These are phyloP conservation scores for Rutstroemia sp. DNA, from an alignment of 2,329 filamentous ascomycete species.

Conservation along the genomic window DNA sequence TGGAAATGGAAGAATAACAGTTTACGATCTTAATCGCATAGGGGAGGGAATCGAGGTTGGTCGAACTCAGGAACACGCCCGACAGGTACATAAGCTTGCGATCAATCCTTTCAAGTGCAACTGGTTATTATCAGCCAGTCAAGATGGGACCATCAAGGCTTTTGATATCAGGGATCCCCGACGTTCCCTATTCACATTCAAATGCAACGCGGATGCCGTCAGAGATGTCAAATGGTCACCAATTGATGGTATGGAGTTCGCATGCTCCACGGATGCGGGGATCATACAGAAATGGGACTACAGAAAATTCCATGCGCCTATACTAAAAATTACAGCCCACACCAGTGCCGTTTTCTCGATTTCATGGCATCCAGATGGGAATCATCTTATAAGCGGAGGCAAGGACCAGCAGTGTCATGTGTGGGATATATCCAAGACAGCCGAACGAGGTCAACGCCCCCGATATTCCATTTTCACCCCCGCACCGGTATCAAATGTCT, in stretches of 20 bases:
- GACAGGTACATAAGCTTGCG: slow-evolving; percentile 56
- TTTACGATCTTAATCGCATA: slow-evolving; percentile 51
- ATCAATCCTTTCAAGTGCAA: slow-evolving; percentile 53
- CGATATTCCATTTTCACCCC: slow-evolving; percentile 55
- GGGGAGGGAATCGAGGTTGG: slow-evolving; percentile 40
- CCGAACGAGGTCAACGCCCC: slow-evolving; percentile 57
- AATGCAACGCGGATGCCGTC: slow-evolving; percentile 47
- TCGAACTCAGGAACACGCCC: slow-evolving; percentile 52
- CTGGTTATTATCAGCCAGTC: slow-evolving; percentile 54
- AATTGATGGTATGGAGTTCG: slow-evolving; percentile 52
- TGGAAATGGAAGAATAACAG: slow-evolving; percentile 56
- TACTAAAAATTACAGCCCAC: slow-evolving; percentile 54
- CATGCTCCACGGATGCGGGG: slow-evolving; percentile 56
- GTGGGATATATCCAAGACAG: slow-evolving; percentile 55
- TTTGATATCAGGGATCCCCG: slow-evolving; percentile 50
- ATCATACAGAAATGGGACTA: slow-evolving; percentile 59
- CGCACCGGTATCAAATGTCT: slow-evolving; percentile 49
- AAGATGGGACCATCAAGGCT: slow-evolving; percentile 55
- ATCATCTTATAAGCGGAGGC: slow-evolving; percentile 57
- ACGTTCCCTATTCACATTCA: slow-evolving; percentile 40
- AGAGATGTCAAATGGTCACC: slow-evolving; percentile 60
- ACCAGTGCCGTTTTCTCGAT: slow-evolving; percentile 52
- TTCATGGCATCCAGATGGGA: slow-evolving; percentile 61
- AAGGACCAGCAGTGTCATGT: slow-evolving; percentile 55
- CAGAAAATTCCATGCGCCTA: slow-evolving; percentile 43